A percentile compares a stretch with the other conserved stretches of the same genome.
Evolutionary conservation across 2,329 filamentous ascomycete genomes (phyloP).

Genomic region (Penicillium italicum): DNA sequence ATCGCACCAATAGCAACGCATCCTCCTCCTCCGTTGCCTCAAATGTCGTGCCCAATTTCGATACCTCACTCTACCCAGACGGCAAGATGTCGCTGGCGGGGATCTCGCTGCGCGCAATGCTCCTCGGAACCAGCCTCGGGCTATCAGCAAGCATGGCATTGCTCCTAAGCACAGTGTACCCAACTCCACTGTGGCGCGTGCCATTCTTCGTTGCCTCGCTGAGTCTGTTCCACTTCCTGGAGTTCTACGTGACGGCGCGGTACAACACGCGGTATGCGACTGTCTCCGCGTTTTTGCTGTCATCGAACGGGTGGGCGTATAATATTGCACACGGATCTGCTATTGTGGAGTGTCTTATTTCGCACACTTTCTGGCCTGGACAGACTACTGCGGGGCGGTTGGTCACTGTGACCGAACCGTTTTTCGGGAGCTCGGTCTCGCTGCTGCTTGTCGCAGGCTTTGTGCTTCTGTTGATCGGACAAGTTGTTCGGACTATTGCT

Average conservation of each 20-base stretch:
- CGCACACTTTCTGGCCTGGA: slow-evolving; percentile 26
- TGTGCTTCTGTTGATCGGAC: slow-evolving; percentile 63
- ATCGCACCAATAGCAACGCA: slow-evolving; percentile 1
- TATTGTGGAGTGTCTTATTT: slow-evolving; percentile 63
- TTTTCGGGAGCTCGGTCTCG: slow-evolving; percentile 20
- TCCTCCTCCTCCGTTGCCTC: slow-evolving; percentile 8
- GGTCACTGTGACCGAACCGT: slow-evolving; percentile 46
- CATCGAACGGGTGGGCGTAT: slow-evolving; percentile 79
- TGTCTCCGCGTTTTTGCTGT: slow-evolving; percentile 75
- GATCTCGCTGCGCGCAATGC: slow-evolving; percentile 45
- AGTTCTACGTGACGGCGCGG: slow-evolving; percentile 84
- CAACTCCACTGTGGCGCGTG: slow-evolving; percentile 54
- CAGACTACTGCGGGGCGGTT: slow-evolving; percentile 32
- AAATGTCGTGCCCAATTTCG: slow-evolving; percentile 15
- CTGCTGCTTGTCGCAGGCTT: slow-evolving; percentile 56
- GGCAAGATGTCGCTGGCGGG: slow-evolving; percentile 44
- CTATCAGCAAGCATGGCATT: slow-evolving; percentile 31
- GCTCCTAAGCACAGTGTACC: slow-evolving; percentile 24
- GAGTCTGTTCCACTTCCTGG: slow-evolving; percentile 86
- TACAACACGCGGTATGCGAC: slow-evolving; percentile 74
- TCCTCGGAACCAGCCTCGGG: slow-evolving; percentile 43
- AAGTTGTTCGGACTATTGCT: slow-evolving; percentile 71
- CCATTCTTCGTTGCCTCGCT: slow-evolving; percentile 58
- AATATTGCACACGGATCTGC: slow-evolving; percentile 76
- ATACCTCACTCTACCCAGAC: slow-evolving; percentile 35